Evolutionary conservation across 2,329 filamentous ascomycete species (phyloP).

Genomic region (Pseudopithomyces maydicus): DNA sequence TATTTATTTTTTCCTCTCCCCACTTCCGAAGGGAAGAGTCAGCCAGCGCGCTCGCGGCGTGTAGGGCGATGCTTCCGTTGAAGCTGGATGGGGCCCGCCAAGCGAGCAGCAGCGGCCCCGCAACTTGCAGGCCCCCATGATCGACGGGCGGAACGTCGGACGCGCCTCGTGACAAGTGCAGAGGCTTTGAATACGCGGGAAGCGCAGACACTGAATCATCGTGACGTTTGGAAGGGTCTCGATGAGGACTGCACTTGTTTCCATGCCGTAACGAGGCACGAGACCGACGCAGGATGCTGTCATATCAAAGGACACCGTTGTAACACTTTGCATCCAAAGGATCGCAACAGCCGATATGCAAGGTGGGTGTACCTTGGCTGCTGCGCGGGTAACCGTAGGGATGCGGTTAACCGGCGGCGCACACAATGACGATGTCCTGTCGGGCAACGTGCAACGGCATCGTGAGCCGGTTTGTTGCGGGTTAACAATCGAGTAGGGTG

Average conservation of each 20-base stretch:
- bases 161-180: constrained; percentile 19
- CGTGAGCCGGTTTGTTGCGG: constrained; percentile 17
- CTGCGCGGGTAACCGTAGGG: background rate
- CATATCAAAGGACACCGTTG: constrained; percentile 6
- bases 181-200: constrained; percentile 12
- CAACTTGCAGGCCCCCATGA: constrained; percentile 11
- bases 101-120: background rate
- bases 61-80: background rate
- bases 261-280: constrained; percentile 19
- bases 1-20: background rate
- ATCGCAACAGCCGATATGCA: background rate
- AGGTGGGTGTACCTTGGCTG: background rate
- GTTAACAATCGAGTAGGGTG: constrained; percentile 9
- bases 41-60: constrained; percentile 6
- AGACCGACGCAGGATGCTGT: constrained; percentile 16
- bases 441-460: background rate
- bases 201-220: constrained; percentile 8
- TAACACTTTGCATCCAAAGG: background rate
- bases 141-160: constrained; percentile 11
- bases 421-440: background rate
- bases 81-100: background rate
- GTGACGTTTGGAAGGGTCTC: constrained; percentile 20
- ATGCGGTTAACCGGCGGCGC: background rate
- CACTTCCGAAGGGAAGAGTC: background rate
- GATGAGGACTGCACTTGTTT: constrained; percentile 10